These are phyloP conservation scores for Cyanidium caldarium DNA, from an alignment of 23 red algal species.

Conservation along the genomic window DNA sequence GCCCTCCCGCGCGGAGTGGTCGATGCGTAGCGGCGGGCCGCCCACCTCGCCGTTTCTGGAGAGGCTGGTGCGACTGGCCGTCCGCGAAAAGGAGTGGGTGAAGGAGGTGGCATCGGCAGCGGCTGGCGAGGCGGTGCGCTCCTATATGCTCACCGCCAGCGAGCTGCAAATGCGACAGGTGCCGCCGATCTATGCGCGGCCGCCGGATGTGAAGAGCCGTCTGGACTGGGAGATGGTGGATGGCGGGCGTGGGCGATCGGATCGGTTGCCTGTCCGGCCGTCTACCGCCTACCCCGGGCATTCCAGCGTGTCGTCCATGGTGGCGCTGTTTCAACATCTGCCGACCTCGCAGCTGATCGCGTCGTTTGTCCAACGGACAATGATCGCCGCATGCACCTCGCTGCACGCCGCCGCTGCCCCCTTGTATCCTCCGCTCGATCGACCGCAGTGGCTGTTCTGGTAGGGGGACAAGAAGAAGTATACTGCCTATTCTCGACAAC, in stretches of 20 bases:
- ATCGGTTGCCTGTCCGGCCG: no score
- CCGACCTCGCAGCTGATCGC: no score
- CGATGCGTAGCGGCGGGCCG: background rate
- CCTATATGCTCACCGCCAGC: slow-evolving; percentile 10
- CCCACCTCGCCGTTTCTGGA: slow-evolving; percentile 1
- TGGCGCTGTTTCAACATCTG: no score
- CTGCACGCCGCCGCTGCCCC: background rate
- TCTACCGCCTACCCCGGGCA: no score
- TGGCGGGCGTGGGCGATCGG: no score
- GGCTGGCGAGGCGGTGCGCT: slow-evolving; percentile 4
- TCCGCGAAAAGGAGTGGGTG: background rate
- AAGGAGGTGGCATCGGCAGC: slow-evolving; percentile 14
- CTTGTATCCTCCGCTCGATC: background rate
- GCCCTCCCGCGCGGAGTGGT: background rate
- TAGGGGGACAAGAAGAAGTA: no score
- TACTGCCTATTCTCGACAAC: no score
- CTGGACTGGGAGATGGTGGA: no score
- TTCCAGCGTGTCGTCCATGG: no score
- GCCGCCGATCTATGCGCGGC: no score
- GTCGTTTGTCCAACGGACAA: no score
- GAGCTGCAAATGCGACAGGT: slow-evolving; percentile 2
- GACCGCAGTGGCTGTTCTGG: background rate
- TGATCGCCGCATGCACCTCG: background rate
- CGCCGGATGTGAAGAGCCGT: no score
- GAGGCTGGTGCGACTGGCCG: background rate